Conservation (phyloP, 352 stramenopile genomes). For the Pythium coloratum region DNA sequence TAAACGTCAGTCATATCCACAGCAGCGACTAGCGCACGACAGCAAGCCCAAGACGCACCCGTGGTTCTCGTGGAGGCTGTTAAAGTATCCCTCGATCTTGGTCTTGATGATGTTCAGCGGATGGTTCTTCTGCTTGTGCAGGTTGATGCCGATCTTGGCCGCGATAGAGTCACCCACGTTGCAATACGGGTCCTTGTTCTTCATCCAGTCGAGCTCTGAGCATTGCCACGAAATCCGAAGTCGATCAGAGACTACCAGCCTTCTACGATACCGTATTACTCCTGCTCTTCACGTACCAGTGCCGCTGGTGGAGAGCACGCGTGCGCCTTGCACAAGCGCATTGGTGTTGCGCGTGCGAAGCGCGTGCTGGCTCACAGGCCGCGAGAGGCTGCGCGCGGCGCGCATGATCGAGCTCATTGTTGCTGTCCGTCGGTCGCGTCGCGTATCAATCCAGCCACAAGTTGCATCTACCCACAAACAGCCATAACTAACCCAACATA, state of each 20-base stretch:
- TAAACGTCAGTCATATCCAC: not conserved
- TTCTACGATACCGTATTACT: not conserved
- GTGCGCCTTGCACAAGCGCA: slow-evolving; percentile 12
- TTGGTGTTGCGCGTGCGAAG: slow-evolving; percentile 16
- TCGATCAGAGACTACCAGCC: not conserved
- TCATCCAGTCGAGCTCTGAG: slow-evolving; percentile 76
- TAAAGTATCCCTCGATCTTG: slow-evolving; percentile 91
- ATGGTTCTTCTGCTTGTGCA: slow-evolving; percentile 85
- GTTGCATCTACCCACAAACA: slow-evolving; percentile 5
- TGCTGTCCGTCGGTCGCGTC: slow-evolving; percentile 1
- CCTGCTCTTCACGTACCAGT: slow-evolving; percentile 4
- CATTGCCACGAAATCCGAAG: not conserved
- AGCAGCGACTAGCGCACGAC: not conserved
- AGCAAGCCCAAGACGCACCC: slow-evolving; percentile 30
- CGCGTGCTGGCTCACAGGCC: slow-evolving; percentile 5
- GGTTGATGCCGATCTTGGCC: slow-evolving; percentile 86
- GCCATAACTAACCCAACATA: slow-evolving; percentile 3
- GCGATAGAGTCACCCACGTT: slow-evolving; percentile 87
- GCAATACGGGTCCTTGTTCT: slow-evolving; percentile 78
- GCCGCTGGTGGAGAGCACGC: slow-evolving; percentile 14
- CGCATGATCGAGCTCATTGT: slow-evolving; percentile 23
- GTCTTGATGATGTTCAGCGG: slow-evolving; percentile 93
- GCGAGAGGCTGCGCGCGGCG: slow-evolving; percentile 19
- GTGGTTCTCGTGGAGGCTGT: slow-evolving; percentile 60
- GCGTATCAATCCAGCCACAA: slow-evolving; percentile 20